Percentiles rank a stretch among this genome's conserved stretches.
These are phyloP conservation scores for Elaeis guineensis DNA, from an alignment of 176 grass and related monocot species.

Conservation along the genomic window DNA sequence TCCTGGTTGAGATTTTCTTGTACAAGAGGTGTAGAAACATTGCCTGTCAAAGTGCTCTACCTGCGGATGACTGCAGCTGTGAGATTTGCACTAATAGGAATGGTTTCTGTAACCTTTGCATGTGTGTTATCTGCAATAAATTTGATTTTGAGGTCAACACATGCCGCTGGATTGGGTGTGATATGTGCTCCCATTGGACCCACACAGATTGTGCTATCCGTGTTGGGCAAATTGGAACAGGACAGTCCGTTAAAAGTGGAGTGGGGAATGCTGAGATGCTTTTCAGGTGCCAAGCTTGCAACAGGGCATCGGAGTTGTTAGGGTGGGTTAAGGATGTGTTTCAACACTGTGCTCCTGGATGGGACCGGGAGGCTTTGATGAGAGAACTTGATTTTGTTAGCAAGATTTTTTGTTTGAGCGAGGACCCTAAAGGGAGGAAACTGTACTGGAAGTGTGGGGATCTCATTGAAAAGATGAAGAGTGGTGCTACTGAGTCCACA, in stretches of 20 bases:
- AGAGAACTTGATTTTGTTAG: constrained; percentile 71
- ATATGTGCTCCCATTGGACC: constrained; percentile 83
- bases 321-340: constrained; percentile 83
- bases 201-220: constrained; percentile 80
- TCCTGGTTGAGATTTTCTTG: constrained; percentile 58
- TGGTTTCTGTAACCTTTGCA: constrained; percentile 82
- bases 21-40: constrained; percentile 86
- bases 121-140: constrained; percentile 76
- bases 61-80: constrained; percentile 57
- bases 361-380: constrained; percentile 52
- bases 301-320: constrained; percentile 58
- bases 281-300: constrained; percentile 77
- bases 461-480: constrained; percentile 58
- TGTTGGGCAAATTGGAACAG: constrained; percentile 38
- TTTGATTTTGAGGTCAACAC: constrained; percentile 94
- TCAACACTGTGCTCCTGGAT: constrained; percentile 61
- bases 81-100: constrained; percentile 44
- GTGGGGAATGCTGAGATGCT: constrained; percentile 41
- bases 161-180: constrained; percentile 84
- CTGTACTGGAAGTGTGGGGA: constrained; percentile 48
- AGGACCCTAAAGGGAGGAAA: constrained; percentile 57
- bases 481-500: constrained; percentile 34
- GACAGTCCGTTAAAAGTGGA: constrained; percentile 36
- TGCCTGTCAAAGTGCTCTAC: constrained; percentile 55
- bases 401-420: constrained; percentile 74